These are phyloP conservation scores for Omphalea diandra DNA, from an alignment of 441 rosid genomes.

Conservation along the genomic window DNA sequence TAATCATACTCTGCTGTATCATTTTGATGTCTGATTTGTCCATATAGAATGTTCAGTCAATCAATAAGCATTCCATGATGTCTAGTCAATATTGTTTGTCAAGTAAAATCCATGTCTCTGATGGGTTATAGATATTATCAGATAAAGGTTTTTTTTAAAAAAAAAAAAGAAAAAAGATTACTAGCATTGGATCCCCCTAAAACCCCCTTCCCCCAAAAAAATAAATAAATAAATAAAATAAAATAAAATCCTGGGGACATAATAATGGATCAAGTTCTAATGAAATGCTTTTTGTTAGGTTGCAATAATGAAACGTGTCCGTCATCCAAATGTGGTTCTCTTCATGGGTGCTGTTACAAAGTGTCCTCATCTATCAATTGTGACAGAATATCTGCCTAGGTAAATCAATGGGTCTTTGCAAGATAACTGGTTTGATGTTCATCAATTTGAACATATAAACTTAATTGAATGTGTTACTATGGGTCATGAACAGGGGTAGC, in stretches of 20 bases:
- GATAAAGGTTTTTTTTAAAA: too few species aligned
- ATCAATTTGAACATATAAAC: too few species aligned
- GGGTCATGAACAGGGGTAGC: slow-evolving; percentile 96
- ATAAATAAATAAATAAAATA: too few species aligned
- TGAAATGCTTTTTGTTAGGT: slow-evolving; percentile 49
- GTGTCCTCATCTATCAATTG: slow-evolving; percentile 81
- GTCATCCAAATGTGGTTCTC: slow-evolving; percentile 97
- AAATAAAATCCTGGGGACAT: too few species aligned
- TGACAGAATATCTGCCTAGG: slow-evolving; percentile 96
- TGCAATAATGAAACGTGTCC: slow-evolving; percentile 94
- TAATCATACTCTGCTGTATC: not conserved
- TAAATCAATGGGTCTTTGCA: slow-evolving; percentile 21
- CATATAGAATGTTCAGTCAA: not conserved
- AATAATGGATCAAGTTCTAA: too few species aligned
- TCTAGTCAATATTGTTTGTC: not conserved
- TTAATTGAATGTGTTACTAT: too few species aligned
- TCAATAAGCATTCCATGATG: not conserved
- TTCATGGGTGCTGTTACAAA: slow-evolving; percentile 99
- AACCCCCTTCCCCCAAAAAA: too few species aligned
- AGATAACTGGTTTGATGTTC: not conserved
- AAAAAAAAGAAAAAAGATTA: too few species aligned
- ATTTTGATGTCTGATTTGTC: not conserved
- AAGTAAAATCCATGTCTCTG: too few species aligned
- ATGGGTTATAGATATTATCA: not conserved
- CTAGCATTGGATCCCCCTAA: too few species aligned